Percentiles rank a stretch among this genome's conserved stretches.
phyloP scores from a whole-genome alignment of 768 basidiomycete genomes.

The Leccinum subtestaceum region DNA sequence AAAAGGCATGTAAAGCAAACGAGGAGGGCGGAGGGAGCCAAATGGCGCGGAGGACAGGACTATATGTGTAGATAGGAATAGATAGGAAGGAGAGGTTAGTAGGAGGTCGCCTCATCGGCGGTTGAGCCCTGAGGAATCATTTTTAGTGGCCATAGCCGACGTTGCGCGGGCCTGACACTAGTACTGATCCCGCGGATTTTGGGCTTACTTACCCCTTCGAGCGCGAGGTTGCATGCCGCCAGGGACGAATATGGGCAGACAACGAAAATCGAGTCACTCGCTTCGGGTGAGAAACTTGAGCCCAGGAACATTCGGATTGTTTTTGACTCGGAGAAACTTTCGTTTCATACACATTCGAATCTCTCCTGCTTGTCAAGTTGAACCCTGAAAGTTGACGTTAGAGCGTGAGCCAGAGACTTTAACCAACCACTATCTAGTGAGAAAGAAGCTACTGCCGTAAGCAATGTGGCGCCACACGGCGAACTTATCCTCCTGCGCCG shows the following conservation, averaged over 20 bases:
- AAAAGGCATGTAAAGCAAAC: slow-evolving; percentile 52
- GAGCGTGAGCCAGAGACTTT: slow-evolving; percentile 10
- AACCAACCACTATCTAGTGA: not conserved
- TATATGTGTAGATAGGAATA: slow-evolving; percentile 17
- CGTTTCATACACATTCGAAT: not conserved
- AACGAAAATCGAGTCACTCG: not conserved
- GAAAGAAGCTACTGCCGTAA: slow-evolving; percentile 19
- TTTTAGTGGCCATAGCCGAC: slow-evolving; percentile 22
- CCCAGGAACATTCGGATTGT: not conserved
- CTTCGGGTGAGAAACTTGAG: not conserved
- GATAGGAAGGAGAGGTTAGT: slow-evolving; percentile 9
- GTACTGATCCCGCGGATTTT: slow-evolving; percentile 1
- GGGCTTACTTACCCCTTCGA: not conserved
- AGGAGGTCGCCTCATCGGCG: slow-evolving; percentile 5
- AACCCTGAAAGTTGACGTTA: slow-evolving; percentile 14
- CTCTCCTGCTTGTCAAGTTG: not conserved
- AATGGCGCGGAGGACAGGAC: slow-evolving; percentile 2
- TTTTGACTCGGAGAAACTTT: not conserved
- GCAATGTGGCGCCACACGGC: slow-evolving; percentile 18
- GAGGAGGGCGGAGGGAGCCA: slow-evolving; percentile 34
- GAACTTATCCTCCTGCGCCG: slow-evolving; percentile 4
- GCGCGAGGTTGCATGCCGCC: not conserved
- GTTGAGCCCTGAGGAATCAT: slow-evolving; percentile 19
- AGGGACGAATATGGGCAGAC: not conserved
- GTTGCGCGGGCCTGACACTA: slow-evolving; percentile 11